Evolutionary conservation across 371 early-diverging fungal genomes (phyloP).

Genomic region (Apophysomyces sp.): DNA sequence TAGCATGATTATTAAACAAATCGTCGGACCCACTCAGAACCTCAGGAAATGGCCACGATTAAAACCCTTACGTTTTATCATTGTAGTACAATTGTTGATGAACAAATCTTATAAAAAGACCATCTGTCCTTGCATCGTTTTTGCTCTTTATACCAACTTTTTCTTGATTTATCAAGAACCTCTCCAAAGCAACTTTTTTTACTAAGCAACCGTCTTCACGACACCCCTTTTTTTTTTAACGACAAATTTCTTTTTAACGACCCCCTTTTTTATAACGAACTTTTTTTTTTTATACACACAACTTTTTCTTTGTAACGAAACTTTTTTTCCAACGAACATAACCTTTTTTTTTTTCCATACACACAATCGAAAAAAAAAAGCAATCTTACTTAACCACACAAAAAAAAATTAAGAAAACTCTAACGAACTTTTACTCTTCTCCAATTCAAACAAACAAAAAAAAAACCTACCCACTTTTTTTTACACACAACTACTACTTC

Average conservation of each 20-base stretch:
- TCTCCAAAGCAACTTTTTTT: neutral
- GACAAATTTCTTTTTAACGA: neutral
- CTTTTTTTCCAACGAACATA: neutral
- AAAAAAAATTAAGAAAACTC: too few species aligned
- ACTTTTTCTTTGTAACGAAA: neutral
- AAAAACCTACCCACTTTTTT: too few species aligned
- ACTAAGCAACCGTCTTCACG: neutral
- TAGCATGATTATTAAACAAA: neutral
- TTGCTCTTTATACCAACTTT: neutral
- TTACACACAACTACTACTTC: neutral
- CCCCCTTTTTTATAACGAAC: neutral
- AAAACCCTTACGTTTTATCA: neutral
- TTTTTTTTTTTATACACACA: neutral
- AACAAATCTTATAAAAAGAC: neutral
- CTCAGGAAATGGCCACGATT: neutral
- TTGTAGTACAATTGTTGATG: neutral
- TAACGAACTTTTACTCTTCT: neutral
- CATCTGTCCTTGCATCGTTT: neutral
- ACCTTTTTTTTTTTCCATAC: neutral
- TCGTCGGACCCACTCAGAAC: neutral
- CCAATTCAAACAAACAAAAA: too few species aligned
- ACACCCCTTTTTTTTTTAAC: neutral
- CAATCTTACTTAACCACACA: neutral
- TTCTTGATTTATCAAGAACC: conserved; percentile 1
- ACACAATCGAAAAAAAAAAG: neutral